A percentile compares a stretch with the other conserved stretches of the same genome.
Conservation (phyloP, 345 rosid genomes). For the Arabidopsis suecica region DNA sequence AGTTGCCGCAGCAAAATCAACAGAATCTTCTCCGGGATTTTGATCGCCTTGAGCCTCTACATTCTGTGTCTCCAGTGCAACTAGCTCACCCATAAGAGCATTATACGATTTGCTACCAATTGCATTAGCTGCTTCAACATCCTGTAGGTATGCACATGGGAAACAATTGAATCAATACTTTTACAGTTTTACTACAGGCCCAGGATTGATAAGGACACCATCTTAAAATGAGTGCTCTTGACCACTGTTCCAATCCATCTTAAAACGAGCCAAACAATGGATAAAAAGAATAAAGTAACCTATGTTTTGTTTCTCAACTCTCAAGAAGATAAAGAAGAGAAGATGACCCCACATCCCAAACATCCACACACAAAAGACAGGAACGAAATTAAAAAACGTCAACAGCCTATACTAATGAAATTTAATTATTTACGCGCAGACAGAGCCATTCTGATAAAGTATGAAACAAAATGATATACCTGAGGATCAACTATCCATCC, state of each 20-base stretch:
- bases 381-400: neutral
- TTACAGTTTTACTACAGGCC: conserved; percentile 15
- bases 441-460: neutral
- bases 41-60: conserved; percentile 51
- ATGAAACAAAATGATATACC: conserved; percentile 54
- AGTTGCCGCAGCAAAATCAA: conserved; percentile 98
- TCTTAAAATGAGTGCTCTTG: conserved; percentile 4
- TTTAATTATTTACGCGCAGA: neutral
- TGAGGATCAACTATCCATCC: conserved; percentile 99
- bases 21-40: conserved; percentile 64
- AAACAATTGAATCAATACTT: conserved; percentile 19
- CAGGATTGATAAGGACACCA: conserved; percentile 4
- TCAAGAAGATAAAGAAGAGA: conserved; percentile 9
- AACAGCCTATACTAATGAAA: neutral
- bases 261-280: conserved; percentile 21
- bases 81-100: conserved; percentile 86
- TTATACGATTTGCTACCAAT: conserved; percentile 91
- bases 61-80: conserved; percentile 72
- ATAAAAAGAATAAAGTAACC: conserved; percentile 1
- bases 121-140: conserved; percentile 77
- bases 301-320: conserved; percentile 26
- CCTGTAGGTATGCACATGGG: conserved; percentile 53
- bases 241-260: conserved; percentile 29
- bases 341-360: conserved; percentile 28
- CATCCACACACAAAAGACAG: conserved; percentile 8